A percentile compares a stretch with the other conserved stretches of the same genome.
These are phyloP conservation scores for Baorangia bicolor DNA, from an alignment of 768 basidiomycete genomes.

Conservation along the genomic window DNA sequence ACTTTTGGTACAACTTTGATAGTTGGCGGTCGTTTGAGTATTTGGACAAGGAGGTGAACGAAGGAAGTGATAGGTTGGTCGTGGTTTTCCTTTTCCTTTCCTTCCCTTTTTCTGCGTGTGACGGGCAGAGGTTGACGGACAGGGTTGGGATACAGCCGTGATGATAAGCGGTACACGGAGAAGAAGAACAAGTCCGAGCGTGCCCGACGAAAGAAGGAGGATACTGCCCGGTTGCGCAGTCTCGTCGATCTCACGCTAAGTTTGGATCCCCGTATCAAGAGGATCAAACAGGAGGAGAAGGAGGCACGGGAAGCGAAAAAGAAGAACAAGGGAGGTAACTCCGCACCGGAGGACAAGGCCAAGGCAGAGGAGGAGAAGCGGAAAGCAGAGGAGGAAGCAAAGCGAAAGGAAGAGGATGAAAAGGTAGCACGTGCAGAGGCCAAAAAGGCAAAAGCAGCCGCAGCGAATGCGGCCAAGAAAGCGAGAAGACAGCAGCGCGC, in stretches of 20 bases:
- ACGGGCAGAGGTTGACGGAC: constrained; percentile 10
- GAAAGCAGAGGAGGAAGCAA: constrained; percentile 70
- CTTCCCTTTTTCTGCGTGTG: not conserved
- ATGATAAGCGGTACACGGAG: constrained; percentile 98
- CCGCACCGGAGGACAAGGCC: constrained; percentile 48
- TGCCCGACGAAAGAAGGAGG: constrained; percentile 94
- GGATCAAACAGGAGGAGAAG: constrained; percentile 96
- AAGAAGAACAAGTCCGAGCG: constrained; percentile 99
- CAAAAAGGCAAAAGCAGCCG: constrained; percentile 82
- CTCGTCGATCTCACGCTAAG: constrained; percentile 85
- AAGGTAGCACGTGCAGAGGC: constrained; percentile 71
- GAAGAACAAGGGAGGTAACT: constrained; percentile 44
- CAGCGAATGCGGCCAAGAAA: constrained; percentile 91
- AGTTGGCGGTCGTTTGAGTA: constrained; percentile 98
- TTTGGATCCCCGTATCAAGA: constrained; percentile 92
- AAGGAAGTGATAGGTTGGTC: constrained; percentile 89
- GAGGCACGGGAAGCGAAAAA: constrained; percentile 92
- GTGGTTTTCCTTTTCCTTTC: not conserved
- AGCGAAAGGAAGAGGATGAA: constrained; percentile 81
- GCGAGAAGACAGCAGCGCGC: constrained; percentile 65
- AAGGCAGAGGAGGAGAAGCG: constrained; percentile 56
- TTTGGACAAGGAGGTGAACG: constrained; percentile 97
- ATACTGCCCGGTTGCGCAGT: constrained; percentile 82
- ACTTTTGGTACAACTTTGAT: constrained; percentile 99
- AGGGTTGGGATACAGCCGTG: constrained; percentile 57